Conservation (phyloP, 2,329 filamentous ascomycete species). For the Cercospora citrullina region DNA sequence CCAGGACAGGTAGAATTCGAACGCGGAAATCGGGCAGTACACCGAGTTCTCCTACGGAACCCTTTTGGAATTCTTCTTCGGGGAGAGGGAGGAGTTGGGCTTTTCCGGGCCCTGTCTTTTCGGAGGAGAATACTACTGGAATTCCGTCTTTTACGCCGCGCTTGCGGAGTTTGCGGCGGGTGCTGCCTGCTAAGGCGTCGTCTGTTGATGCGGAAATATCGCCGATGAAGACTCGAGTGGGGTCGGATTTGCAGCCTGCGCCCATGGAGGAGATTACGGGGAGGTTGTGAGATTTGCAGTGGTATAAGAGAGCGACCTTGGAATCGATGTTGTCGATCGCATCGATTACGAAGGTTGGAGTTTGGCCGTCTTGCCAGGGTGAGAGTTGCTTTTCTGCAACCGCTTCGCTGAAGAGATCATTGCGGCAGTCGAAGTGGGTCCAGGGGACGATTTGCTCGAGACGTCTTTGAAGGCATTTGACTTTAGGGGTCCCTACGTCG, state of each 20-base stretch:
- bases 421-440: slow-evolving; percentile 82
- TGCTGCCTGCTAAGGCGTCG: slow-evolving; percentile 83
- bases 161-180: slow-evolving; percentile 72
- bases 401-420: slow-evolving; percentile 74
- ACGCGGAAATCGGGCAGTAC: slow-evolving; percentile 91
- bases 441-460: slow-evolving; percentile 87
- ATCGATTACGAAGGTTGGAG: slow-evolving; percentile 87
- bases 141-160: slow-evolving; percentile 81
- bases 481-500: slow-evolving; percentile 91
- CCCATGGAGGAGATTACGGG: slow-evolving; percentile 95
- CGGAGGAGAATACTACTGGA: slow-evolving; percentile 87
- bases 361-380: slow-evolving; percentile 61
- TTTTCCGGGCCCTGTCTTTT: slow-evolving; percentile 87
- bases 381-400: slow-evolving; percentile 67
- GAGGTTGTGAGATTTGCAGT: slow-evolving; percentile 75
- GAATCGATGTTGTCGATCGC: slow-evolving; percentile 98
- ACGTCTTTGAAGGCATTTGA: slow-evolving; percentile 75
- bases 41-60: slow-evolving; percentile 79
- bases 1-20: slow-evolving; percentile 89
- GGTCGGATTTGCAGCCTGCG: slow-evolving; percentile 87
- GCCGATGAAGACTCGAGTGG: slow-evolving; percentile 81
- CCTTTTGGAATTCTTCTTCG: slow-evolving; percentile 85
- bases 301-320: slow-evolving; percentile 86
- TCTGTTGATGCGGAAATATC: slow-evolving; percentile 88
- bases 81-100: slow-evolving; percentile 82